Percentiles rank a stretch among this genome's conserved stretches.
These are phyloP conservation scores for Melastoma malabathricum DNA, from an alignment of 345 rosid genomes.

Conservation along the genomic window DNA sequence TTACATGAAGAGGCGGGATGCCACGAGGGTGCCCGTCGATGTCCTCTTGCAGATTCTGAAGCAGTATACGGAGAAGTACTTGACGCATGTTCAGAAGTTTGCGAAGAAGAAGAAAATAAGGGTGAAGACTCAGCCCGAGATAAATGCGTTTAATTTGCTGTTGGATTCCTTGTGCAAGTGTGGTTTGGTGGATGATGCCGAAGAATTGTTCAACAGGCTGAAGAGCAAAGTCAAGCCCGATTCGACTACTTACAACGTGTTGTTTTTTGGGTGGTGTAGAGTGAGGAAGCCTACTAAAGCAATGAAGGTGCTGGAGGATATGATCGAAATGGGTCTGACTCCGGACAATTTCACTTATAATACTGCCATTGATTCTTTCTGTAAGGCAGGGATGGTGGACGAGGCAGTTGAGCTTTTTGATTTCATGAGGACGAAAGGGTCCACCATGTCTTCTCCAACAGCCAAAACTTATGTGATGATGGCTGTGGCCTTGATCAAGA, in stretches of 20 bases:
- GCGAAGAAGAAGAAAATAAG: constrained; percentile 75
- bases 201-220: constrained; percentile 40
- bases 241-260: constrained; percentile 48
- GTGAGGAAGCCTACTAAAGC: constrained; percentile 66
- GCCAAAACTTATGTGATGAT: constrained; percentile 70
- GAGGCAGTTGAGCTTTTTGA: constrained; percentile 73
- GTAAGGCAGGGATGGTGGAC: constrained; percentile 66
- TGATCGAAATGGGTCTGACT: constrained; percentile 62
- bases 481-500: constrained; percentile 51
- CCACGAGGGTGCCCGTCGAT: constrained; percentile 39
- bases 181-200: constrained; percentile 60
- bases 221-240: constrained; percentile 48
- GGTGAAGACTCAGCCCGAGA: constrained; percentile 82
- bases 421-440: constrained; percentile 77
- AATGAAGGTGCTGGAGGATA: constrained; percentile 63
- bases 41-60: constrained; percentile 44
- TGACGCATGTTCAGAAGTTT: constrained; percentile 78
- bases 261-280: constrained; percentile 92
- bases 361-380: constrained; percentile 74
- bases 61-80: constrained; percentile 54
- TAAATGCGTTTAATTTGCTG: constrained; percentile 69
- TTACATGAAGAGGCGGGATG: constrained; percentile 60
- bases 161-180: constrained; percentile 85
- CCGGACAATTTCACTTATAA: constrained; percentile 74
- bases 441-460: constrained; percentile 62